Conservation (phyloP, 2,329 filamentous ascomycete genomes). For the Colletotrichum lupini region DNA sequence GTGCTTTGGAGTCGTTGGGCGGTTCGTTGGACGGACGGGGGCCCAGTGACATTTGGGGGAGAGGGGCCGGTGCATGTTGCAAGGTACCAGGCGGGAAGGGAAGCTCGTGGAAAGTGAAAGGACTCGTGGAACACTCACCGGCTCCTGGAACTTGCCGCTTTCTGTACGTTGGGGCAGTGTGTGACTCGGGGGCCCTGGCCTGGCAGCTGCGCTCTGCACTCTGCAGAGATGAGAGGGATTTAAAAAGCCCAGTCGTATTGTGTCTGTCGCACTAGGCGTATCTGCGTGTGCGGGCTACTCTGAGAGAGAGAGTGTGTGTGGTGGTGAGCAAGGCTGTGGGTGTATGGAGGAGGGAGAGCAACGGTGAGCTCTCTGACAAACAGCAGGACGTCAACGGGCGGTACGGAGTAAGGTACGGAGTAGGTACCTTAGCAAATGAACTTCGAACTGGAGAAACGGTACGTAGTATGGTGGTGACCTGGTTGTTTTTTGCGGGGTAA, state of each 20-base stretch:
- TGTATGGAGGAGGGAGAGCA: slow-evolving; percentile 12
- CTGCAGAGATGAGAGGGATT: background rate
- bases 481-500: slow-evolving; percentile 27
- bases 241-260: background rate
- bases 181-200: background rate
- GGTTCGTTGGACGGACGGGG: background rate
- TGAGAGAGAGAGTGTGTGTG: background rate
- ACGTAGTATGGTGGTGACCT: background rate
- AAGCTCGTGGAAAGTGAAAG: slow-evolving; percentile 10
- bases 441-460: background rate
- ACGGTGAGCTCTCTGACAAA: slow-evolving; percentile 3
- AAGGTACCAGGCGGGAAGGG: slow-evolving; percentile 18
- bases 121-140: background rate
- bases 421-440: slow-evolving; percentile 6
- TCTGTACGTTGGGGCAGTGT: slow-evolving; percentile 1
- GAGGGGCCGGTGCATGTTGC: slow-evolving; percentile 1
- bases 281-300: background rate
- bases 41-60: slow-evolving; percentile 12
- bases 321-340: background rate
- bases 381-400: slow-evolving; percentile 1
- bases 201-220: background rate
- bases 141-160: background rate
- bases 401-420: background rate
- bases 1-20: no score
- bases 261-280: slow-evolving; percentile 17